Conservation (phyloP, 257 asterid genomes). For the Capsicum pubescens region DNA sequence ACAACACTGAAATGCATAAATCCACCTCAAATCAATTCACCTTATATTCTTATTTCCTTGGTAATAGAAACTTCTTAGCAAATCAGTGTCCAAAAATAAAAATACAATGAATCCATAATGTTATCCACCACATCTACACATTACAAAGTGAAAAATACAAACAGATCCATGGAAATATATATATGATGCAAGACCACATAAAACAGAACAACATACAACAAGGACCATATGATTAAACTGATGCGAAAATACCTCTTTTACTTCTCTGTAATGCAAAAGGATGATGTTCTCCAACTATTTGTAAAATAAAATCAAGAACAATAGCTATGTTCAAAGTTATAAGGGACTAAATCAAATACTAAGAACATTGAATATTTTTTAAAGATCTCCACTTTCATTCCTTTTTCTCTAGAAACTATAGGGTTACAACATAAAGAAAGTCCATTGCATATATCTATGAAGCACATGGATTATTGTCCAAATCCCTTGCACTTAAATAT, state of each 20-base stretch:
- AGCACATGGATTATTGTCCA: background rate
- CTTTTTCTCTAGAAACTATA: background rate
- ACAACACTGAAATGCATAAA: no score
- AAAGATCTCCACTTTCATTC: background rate
- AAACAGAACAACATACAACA: background rate
- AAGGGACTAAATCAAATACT: no score
- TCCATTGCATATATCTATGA: background rate
- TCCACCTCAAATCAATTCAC: no score
- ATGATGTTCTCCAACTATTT: constrained; percentile 31
- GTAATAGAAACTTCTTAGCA: no score
- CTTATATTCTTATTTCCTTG: no score
- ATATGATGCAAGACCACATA: background rate
- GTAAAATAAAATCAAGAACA: background rate
- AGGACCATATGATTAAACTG: background rate
- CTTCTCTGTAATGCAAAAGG: constrained; percentile 35
- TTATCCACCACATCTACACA: background rate
- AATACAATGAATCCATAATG: no score
- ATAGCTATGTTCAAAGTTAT: background rate
- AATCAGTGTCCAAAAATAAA: no score
- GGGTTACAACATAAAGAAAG: background rate
- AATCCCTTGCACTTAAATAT: background rate
- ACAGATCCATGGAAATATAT: background rate
- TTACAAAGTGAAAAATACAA: no score
- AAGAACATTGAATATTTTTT: no score
- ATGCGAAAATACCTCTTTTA: constrained; percentile 29